A percentile compares a stretch with the other conserved stretches of the same genome.
Conservation (phyloP, 768 basidiomycete genomes). For the Mycena maculata region DNA sequence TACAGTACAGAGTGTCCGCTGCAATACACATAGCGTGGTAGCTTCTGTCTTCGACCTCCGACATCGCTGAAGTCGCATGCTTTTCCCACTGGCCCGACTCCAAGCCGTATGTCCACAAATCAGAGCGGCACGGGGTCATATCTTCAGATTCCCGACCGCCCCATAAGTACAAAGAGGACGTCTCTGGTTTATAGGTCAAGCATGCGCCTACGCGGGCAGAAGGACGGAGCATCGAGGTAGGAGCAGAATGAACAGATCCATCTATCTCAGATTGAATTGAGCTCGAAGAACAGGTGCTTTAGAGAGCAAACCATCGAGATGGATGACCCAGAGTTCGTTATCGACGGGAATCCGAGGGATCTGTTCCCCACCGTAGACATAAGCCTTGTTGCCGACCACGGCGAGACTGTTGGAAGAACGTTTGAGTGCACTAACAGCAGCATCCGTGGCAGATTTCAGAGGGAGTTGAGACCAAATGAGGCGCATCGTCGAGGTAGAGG, state of each 20-base stretch:
- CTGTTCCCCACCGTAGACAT: constrained; percentile 9
- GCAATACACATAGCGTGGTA: constrained; percentile 17
- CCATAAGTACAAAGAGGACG: neutral
- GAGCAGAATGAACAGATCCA: constrained; percentile 1
- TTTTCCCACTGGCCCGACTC: neutral
- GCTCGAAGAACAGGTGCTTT: neutral
- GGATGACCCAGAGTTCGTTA: constrained; percentile 10
- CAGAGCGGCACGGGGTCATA: constrained; percentile 9
- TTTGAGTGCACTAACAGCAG: neutral
- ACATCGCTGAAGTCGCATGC: neutral
- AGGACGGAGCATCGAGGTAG: neutral
- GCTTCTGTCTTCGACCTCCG: constrained; percentile 4
- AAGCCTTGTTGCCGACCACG: constrained; percentile 4
- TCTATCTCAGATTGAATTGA: neutral
- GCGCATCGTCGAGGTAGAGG: neutral
- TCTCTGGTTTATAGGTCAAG: constrained; percentile 3
- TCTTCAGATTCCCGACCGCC: constrained; percentile 14
- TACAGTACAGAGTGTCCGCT: neutral
- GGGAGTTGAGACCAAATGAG: constrained; percentile 9
- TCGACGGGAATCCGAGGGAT: constrained; percentile 4
- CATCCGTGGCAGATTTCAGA: neutral
- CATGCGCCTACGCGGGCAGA: constrained; percentile 9
- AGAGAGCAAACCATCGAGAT: neutral
- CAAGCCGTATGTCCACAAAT: constrained; percentile 8
- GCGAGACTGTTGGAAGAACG: constrained; percentile 9